Percentiles rank a stretch among this genome's conserved stretches.
phyloP scores from a whole-genome alignment of 164 flowering plant species.

The Santalum album region DNA sequence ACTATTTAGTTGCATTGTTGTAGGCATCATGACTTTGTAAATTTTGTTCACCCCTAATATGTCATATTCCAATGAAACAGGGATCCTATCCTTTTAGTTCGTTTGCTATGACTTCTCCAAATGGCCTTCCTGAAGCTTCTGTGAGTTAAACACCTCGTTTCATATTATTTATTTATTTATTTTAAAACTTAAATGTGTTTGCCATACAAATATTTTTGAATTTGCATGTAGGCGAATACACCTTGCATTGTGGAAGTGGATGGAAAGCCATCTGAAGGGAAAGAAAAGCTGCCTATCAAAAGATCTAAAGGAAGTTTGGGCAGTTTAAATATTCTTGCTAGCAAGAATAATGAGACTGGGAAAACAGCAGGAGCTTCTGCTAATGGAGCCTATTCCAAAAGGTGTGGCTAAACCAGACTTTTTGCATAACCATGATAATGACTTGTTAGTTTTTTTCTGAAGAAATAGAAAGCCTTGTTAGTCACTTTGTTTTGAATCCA shows the following conservation, averaged over 20 bases:
- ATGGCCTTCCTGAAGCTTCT: conserved; percentile 72
- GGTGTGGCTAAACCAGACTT: conserved; percentile 31
- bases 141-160: conserved; percentile 32
- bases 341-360: conserved; percentile 43
- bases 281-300: conserved; percentile 82
- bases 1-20: conserved; percentile 1
- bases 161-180: neutral
- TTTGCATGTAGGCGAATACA: conserved; percentile 41
- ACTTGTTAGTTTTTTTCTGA: too few relatives aligned
- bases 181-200: too few relatives aligned
- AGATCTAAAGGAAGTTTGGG: conserved; percentile 79
- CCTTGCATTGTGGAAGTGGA: conserved; percentile 56
- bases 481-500: too few relatives aligned
- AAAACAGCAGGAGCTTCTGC: conserved; percentile 57
- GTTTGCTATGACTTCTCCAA: conserved; percentile 85
- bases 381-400: conserved; percentile 74
- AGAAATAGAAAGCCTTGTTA: too few relatives aligned
- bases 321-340: conserved; percentile 58
- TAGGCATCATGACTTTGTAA: neutral
- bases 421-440: too few relatives aligned
- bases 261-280: conserved; percentile 69
- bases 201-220: neutral
- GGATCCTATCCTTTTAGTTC: conserved; percentile 92
- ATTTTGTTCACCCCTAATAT: conserved; percentile 1
- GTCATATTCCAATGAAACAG: conserved; percentile 25